Evolutionary conservation across 1,284 basidiomycete species (phyloP).

Genomic region (Leccinum subrobustum): DNA sequence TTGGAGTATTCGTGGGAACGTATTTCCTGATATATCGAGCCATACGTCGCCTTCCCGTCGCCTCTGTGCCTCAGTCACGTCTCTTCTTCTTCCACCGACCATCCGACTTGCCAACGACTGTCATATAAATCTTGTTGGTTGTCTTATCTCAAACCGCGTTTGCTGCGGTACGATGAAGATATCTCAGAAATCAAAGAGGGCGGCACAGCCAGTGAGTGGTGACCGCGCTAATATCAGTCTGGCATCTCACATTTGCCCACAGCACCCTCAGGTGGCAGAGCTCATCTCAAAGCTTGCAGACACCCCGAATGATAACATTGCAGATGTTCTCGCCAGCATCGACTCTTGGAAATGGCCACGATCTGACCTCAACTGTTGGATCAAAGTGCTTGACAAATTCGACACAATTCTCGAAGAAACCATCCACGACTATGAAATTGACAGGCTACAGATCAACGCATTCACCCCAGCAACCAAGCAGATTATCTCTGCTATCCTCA

Average conservation of each 20-base stretch:
- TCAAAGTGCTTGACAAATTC: conserved; percentile 93
- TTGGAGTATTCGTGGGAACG: conserved; percentile 15
- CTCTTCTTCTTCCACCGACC: conserved; percentile 17
- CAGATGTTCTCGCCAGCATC: conserved; percentile 62
- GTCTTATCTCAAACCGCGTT: conserved; percentile 40
- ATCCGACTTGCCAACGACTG: conserved; percentile 9
- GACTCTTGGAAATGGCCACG: conserved; percentile 93
- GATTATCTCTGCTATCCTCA: conserved; percentile 78
- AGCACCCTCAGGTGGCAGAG: conserved; percentile 77
- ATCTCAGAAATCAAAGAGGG: conserved; percentile 75
- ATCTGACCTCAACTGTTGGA: conserved; percentile 97
- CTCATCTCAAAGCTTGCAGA: conserved; percentile 68
- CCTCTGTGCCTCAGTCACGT: conserved; percentile 6
- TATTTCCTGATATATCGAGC: conserved; percentile 36
- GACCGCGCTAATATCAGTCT: not conserved
- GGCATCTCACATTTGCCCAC: conserved; percentile 25
- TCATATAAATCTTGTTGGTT: conserved; percentile 13
- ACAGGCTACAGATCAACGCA: conserved; percentile 77
- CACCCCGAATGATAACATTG: conserved; percentile 64
- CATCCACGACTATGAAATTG: conserved; percentile 81
- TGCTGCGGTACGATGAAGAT: conserved; percentile 73
- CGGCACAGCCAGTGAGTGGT: conserved; percentile 57
- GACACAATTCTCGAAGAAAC: conserved; percentile 84
- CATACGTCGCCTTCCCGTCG: conserved; percentile 26
- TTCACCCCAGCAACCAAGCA: conserved; percentile 82